Evolutionary conservation across 257 asterid genomes (phyloP).

Genomic region (Solanum sitiens): DNA sequence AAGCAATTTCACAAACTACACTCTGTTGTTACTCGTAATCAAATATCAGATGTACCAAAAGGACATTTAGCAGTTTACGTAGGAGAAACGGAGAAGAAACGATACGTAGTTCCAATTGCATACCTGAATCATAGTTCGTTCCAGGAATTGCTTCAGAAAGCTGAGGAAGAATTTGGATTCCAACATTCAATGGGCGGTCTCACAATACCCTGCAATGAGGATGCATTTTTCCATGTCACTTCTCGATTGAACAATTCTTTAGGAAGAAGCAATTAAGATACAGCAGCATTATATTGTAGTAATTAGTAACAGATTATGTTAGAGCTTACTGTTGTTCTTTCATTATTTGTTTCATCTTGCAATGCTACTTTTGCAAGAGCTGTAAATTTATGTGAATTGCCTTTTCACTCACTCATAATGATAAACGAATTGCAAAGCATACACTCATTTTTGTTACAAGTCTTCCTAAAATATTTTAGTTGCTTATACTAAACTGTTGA

Average conservation of each 20-base stretch:
- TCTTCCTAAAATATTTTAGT: not conserved
- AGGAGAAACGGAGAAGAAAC: not conserved
- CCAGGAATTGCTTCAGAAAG: not conserved
- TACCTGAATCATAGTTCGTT: not conserved
- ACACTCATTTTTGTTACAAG: too few species aligned
- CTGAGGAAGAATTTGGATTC: conserved; percentile 6
- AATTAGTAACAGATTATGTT: too few species aligned
- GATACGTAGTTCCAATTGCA: conserved; percentile 2
- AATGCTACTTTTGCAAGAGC: not conserved
- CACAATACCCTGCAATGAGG: not conserved
- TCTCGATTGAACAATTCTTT: not conserved
- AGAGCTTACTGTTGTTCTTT: too few species aligned
- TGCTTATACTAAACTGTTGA: not conserved
- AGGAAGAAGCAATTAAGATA: not conserved
- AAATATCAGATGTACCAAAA: not conserved
- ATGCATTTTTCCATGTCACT: not conserved
- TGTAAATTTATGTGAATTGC: not conserved
- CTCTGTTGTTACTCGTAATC: not conserved
- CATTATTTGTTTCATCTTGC: too few species aligned
- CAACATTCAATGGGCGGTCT: not conserved
- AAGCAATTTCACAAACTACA: conserved; percentile 17
- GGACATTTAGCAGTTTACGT: conserved; percentile 8
- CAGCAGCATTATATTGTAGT: not conserved
- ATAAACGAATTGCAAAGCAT: not conserved
- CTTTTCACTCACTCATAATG: not conserved